Base-by-base conservation (phyloP, 164 flowering plant species). In the Akebia trifoliata region DNA sequence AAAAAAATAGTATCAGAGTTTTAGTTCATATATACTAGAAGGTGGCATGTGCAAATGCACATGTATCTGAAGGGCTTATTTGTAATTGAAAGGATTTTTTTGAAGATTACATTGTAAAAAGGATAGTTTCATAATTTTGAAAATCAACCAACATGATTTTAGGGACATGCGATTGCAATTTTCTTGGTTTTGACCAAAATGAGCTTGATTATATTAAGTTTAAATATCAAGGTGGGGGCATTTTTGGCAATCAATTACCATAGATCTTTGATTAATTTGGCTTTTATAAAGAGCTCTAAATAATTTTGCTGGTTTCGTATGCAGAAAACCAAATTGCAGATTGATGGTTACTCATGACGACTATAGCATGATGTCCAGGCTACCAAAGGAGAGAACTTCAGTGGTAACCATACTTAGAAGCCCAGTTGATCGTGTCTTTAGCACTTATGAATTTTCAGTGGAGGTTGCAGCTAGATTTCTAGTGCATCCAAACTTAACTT, bases 381-480 rank as follows among this genome's bases (percentile, higher is more conserved):
- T 94, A 60, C 93, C 96, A 1, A 81, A 59, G 76, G 83, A 81
- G 65, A 85, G 69, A 66, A 84, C 96, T 30, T 90, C 99, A 18
- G 91, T 88, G 50, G 86, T 90, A 60, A 87, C 99, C 31, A 82
- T 90, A 67, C 77, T 90, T 25, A 81, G 99, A 69, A 74, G 83
- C 65, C 99, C 99, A 38, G 57, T 86, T 66, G 95, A 88, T 52
- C 93, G 99, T 59, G 86, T 94, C n/a, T 86, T 94, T 65, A 94
- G 99, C 65, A 72, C 96, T 39, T 94, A 90, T 47, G 96, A 88
- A 65, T 94, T 94, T 68, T 86, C 97, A 18, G 66, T 94, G 63
- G 99, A 94, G 71, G 97, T 90, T 30, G 99, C 93, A 26, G 90
- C 97, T 50, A 81, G 99, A 57, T 94, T 87, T 78, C 67, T 94